Base-by-base conservation (phyloP, 2,329 filamentous ascomycete species). In the Meredithiella fracta region DNA sequence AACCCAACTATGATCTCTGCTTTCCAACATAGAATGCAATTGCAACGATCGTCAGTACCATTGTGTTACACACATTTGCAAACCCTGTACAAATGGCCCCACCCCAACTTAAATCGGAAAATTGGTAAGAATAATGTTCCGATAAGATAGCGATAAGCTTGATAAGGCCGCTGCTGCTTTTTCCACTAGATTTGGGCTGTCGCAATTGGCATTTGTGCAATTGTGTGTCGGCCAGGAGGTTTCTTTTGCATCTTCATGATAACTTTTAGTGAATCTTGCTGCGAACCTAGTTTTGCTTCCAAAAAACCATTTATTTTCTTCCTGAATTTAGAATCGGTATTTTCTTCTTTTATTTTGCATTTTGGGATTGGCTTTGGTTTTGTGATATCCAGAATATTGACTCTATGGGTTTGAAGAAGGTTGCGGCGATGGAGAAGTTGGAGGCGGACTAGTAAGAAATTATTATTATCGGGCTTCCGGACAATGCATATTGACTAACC, bases 381-480 rank as follows among this genome's bases (percentile, higher is more conserved):
- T 22, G 15, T 31, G 49, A 51, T 51, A 51, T 25, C 50, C 31
- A 26, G 6, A 15, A 20, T 15, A 23, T 3, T 11, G 7, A n/a
- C 53, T 69, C 60, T 47, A 92, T 88, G 81, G 86, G 81, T 47
- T 53, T 59, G 59, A 79, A 89, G 68, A 94, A 92, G 72, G 78
- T 95, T 58, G 87, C 86, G 56, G 90, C 90, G 59, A 81, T 96
- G 69, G 90, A 96, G 72, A 96, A 96, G 77, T 82, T 95, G 63
- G 90, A 96, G 66, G 90, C 89, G 34, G 88, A 94, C 69, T 74
- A 94, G 77, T 85, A 67, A 60, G 79, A 66, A n/a, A 17, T 11
- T 31, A 37, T n/a, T 23, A 40, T 23, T 1, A 11, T 6, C 26
- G 26, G 14, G 23, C 29, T 20, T 29, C 20, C 8, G 4, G 25